phyloP scores from a whole-genome alignment of 2,329 filamentous ascomycete species.

The Trichoderma breve region DNA sequence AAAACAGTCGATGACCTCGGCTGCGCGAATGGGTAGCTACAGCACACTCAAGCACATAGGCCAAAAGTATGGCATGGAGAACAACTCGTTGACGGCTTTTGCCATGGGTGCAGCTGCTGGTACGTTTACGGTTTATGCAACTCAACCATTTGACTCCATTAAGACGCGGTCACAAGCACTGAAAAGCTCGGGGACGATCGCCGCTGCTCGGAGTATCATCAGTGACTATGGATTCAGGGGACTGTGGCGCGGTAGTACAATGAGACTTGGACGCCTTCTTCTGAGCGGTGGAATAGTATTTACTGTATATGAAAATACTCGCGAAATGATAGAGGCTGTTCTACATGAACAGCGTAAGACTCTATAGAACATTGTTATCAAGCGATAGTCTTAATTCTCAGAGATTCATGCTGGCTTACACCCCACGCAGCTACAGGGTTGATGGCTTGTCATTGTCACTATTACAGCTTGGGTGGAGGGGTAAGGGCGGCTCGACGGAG shows the following conservation, averaged over 20 bases:
- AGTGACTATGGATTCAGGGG: background rate
- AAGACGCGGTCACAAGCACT: background rate
- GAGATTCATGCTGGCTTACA: too few species aligned
- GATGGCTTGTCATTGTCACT: too few species aligned
- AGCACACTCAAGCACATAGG: background rate
- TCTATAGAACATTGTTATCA: too few species aligned
- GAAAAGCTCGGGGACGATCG: background rate
- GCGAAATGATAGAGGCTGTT: background rate
- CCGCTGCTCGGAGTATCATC: background rate
- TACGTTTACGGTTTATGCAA: background rate
- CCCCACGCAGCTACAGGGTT: too few species aligned
- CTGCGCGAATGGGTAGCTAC: background rate
- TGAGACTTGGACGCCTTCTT: background rate
- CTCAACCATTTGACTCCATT: background rate
- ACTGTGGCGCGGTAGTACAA: background rate
- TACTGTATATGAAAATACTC: background rate
- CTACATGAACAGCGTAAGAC: conserved; percentile 39
- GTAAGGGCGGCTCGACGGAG: background rate
- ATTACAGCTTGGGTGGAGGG: too few species aligned
- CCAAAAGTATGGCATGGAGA: background rate
- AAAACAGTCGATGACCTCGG: background rate
- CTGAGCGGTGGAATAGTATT: background rate
- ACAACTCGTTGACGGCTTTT: background rate
- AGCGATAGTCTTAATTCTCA: too few species aligned
- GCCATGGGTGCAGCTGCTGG: background rate